These are phyloP conservation scores for Penium margaritaceum DNA, from an alignment of 139 green algal species.

Conservation along the genomic window DNA sequence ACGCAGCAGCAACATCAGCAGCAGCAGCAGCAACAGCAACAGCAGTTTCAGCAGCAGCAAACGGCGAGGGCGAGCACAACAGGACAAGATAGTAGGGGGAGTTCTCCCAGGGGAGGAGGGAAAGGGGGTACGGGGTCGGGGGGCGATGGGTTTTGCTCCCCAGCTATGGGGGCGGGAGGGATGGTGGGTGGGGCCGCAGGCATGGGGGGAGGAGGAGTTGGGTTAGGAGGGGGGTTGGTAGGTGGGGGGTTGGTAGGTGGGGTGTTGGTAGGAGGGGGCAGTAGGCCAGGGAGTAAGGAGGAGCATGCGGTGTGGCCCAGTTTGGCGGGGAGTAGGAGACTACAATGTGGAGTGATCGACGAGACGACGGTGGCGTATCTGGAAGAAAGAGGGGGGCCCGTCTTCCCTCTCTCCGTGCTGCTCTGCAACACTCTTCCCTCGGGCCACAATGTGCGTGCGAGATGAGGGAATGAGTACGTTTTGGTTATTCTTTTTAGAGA, in stretches of 20 bases:
- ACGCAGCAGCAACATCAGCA: not conserved
- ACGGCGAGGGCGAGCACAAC: too few species aligned
- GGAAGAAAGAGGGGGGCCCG: constrained; percentile 7
- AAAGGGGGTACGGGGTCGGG: not conserved
- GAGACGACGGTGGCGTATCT: not conserved
- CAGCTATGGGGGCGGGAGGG: too few species aligned
- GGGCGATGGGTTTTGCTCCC: not conserved
- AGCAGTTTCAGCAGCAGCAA: not conserved
- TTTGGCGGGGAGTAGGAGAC: not conserved
- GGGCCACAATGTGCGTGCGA: constrained; percentile 38
- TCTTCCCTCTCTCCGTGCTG: constrained; percentile 1
- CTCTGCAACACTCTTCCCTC: constrained; percentile 27
- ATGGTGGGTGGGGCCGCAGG: too few species aligned
- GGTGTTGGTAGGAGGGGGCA: not conserved
- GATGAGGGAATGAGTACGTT: not conserved
- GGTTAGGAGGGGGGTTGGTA: too few species aligned
- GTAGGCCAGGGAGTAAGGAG: too few species aligned
- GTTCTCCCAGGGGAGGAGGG: not conserved
- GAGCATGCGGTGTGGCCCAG: not conserved
- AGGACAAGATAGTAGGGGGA: too few species aligned
- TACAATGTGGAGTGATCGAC: constrained; percentile 17
- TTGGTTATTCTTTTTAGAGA: not conserved
- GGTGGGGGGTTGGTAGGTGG: not conserved
- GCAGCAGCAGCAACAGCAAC: constrained; percentile 3
- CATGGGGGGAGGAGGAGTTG: too few species aligned